Conservation (phyloP, 1,284 basidiomycete genomes). For the Cryptococcus amylolentus region DNA sequence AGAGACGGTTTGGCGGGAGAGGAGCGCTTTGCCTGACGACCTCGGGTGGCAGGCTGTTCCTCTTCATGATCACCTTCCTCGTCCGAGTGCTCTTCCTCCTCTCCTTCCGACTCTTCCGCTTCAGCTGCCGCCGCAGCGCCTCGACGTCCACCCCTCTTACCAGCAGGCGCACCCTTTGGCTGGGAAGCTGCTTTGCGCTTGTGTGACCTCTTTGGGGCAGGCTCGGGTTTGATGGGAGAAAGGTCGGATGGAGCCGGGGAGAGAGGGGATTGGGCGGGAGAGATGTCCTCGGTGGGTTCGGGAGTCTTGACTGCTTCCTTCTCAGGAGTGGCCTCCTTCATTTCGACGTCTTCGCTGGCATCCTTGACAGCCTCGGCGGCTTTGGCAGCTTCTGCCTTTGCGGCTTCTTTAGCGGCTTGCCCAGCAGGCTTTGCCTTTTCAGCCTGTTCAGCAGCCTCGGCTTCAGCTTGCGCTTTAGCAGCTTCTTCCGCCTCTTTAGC, state of each 20-base stretch:
- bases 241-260: conserved; percentile 25
- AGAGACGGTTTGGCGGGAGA: background rate
- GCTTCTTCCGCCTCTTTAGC: background rate
- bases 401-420: background rate
- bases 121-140: conserved; percentile 9
- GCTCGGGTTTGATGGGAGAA: conserved; percentile 19
- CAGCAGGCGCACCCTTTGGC: conserved; percentile 20
- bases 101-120: background rate
- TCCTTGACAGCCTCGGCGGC: background rate
- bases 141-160: conserved; percentile 20
- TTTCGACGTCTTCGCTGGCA: background rate
- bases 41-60: conserved; percentile 16
- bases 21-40: conserved; percentile 22
- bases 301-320: background rate
- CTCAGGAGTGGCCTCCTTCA: background rate
- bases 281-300: background rate
- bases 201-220: conserved; percentile 13
- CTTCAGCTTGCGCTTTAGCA: conserved; percentile 1
- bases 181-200: conserved; percentile 32
- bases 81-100: conserved; percentile 12
- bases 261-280: conserved; percentile 18
- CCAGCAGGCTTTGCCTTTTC: background rate
- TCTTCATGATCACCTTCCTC: conserved; percentile 16
- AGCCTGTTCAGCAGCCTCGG: background rate
- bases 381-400: background rate